A percentile compares a stretch with the other conserved stretches of the same genome.
phyloP scores from a whole-genome alignment of 805 yeast genomes.

The Zygosaccharomyces siamensis region DNA sequence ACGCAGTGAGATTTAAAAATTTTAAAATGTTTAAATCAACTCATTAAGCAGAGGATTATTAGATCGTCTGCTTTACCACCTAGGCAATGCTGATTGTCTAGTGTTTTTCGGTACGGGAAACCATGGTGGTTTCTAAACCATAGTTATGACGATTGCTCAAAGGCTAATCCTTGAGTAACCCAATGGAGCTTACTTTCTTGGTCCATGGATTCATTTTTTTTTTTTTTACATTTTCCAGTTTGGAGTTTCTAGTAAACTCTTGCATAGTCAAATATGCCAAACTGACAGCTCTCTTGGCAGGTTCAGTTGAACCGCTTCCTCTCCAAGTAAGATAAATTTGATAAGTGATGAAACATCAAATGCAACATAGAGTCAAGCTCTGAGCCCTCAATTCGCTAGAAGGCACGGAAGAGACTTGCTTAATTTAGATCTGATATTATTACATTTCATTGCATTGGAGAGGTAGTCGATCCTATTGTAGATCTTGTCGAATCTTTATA shows the following conservation, averaged over 20 bases:
- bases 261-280: constrained; percentile 68
- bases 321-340: constrained; percentile 13
- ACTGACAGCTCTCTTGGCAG: constrained; percentile 31
- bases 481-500: not conserved
- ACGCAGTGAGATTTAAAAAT: constrained; percentile 42
- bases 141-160: constrained; percentile 66
- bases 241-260: constrained; percentile 32
- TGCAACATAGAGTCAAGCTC: constrained; percentile 92
- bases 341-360: constrained; percentile 63
- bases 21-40: constrained; percentile 36
- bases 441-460: not conserved
- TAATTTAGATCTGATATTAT: constrained; percentile 8
- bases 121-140: constrained; percentile 51
- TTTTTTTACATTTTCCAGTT: constrained; percentile 23
- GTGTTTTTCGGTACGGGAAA: constrained; percentile 59
- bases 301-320: constrained; percentile 4
- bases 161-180: constrained; percentile 42
- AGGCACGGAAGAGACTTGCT: constrained; percentile 69
- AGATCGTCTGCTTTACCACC: constrained; percentile 18
- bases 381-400: constrained; percentile 43
- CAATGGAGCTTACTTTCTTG: constrained; percentile 84
- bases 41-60: constrained; percentile 26
- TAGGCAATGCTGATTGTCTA: constrained; percentile 11
- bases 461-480: not conserved
- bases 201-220: constrained; percentile 49